These are phyloP conservation scores for Tetrapisispora taiwanensis DNA, from an alignment of 805 yeast species.

Conservation along the genomic window DNA sequence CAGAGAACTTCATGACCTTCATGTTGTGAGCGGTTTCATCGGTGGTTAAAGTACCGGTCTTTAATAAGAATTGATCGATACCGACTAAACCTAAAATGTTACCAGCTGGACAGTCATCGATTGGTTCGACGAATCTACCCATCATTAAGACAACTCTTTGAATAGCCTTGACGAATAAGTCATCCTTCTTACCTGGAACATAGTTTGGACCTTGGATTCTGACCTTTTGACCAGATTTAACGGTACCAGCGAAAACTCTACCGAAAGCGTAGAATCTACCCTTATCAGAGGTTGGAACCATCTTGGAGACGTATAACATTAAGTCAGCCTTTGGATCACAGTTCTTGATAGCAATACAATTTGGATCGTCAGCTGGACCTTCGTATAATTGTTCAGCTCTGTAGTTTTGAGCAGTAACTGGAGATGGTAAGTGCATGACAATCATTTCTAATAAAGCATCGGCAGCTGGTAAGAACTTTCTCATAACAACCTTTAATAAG, in stretches of 20 bases:
- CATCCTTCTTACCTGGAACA: conserved; percentile 95
- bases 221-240: conserved; percentile 95
- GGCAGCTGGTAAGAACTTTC: conserved; percentile 99
- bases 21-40: conserved; percentile 93
- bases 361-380: conserved; percentile 91
- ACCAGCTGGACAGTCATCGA: conserved; percentile 99
- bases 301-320: conserved; percentile 98
- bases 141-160: conserved; percentile 99
- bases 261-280: conserved; percentile 99
- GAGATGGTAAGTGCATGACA: conserved; percentile 95
- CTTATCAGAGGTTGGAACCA: conserved; percentile 99
- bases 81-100: conserved; percentile 99
- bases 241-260: conserved; percentile 99
- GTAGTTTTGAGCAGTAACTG: conserved; percentile 96
- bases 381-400: conserved; percentile 98
- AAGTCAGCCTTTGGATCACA: conserved; percentile 97
- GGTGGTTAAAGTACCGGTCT: conserved; percentile 98
- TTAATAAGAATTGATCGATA: conserved; percentile 97
- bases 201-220: conserved; percentile 99
- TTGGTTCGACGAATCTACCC: conserved; percentile 96
- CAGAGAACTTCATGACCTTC: conserved; percentile 99
- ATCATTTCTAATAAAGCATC: conserved; percentile 98
- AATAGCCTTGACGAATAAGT: conserved; percentile 87
- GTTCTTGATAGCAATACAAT: conserved; percentile 84
- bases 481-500: conserved; percentile 93